phyloP scores from a whole-genome alignment of 805 yeast genomes.

The Yamadazyma phyllophila region DNA sequence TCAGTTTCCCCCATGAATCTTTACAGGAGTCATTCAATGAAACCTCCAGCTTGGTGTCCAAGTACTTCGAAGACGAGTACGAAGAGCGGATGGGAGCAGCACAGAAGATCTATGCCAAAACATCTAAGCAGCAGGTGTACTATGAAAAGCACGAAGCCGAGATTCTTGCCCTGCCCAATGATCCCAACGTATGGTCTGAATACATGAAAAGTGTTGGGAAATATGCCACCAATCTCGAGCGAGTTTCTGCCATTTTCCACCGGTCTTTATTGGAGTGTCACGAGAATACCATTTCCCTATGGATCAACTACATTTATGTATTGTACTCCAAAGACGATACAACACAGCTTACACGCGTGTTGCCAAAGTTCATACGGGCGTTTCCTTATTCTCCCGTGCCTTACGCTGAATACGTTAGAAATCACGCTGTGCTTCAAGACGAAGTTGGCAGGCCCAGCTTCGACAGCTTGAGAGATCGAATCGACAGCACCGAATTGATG shows the following conservation, averaged over 20 bases:
- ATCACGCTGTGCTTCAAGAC: not conserved
- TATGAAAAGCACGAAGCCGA: constrained; percentile 37
- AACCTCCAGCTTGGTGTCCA: constrained; percentile 41
- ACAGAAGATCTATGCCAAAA: constrained; percentile 25
- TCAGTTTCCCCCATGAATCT: constrained; percentile 39
- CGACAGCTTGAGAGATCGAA: not conserved
- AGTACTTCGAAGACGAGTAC: constrained; percentile 25
- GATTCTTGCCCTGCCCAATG: constrained; percentile 17
- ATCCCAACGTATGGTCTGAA: constrained; percentile 25
- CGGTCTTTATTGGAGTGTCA: constrained; percentile 21
- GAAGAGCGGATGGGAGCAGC: constrained; percentile 36
- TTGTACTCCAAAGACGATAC: constrained; percentile 20
- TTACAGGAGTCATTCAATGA: constrained; percentile 40
- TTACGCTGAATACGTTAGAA: constrained; percentile 26
- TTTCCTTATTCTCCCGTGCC: constrained; percentile 24
- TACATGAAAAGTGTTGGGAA: constrained; percentile 30
- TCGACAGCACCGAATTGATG: constrained; percentile 15
- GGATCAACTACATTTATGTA: constrained; percentile 29
- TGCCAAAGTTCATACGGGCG: constrained; percentile 21
- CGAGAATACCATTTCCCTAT: constrained; percentile 20
- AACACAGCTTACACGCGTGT: constrained; percentile 10
- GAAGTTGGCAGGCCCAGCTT: not conserved
- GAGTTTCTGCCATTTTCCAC: constrained; percentile 25
- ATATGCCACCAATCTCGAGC: constrained; percentile 14
- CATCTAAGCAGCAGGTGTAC: constrained; percentile 25